phyloP scores from a whole-genome alignment of 305 asterid species.

The Andrographis paniculata region DNA sequence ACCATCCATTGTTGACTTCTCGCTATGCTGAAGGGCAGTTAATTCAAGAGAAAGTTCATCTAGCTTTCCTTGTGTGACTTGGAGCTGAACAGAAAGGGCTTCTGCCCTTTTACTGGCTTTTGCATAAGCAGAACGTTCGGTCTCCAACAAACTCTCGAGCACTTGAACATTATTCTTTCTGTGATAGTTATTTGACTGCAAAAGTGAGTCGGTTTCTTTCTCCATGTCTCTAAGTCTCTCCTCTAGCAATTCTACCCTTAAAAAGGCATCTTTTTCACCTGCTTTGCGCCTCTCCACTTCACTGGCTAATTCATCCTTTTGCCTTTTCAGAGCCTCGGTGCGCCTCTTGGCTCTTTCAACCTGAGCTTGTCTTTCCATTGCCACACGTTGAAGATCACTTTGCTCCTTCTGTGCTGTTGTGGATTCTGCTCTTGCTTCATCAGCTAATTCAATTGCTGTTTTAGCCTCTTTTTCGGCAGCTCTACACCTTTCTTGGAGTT shows the following conservation, averaged over 20 bases:
- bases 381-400: constrained; percentile 51
- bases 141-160: constrained; percentile 62
- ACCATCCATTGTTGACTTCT: constrained; percentile 53
- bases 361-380: constrained; percentile 79
- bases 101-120: constrained; percentile 84
- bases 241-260: constrained; percentile 54
- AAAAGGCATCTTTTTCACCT: constrained; percentile 66
- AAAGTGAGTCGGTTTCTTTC: constrained; percentile 61
- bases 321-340: constrained; percentile 61
- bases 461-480: constrained; percentile 76
- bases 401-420: constrained; percentile 74
- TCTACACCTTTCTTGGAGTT: constrained; percentile 75
- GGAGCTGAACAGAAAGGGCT: constrained; percentile 76
- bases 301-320: constrained; percentile 39
- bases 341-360: constrained; percentile 69
- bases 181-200: constrained; percentile 66
- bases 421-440: constrained; percentile 84
- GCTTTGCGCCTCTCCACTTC: constrained; percentile 51
- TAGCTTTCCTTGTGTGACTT: constrained; percentile 68
- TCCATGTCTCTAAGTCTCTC: constrained; percentile 68
- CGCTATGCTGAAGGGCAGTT: constrained; percentile 54
- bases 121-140: constrained; percentile 73
- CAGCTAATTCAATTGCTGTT: constrained; percentile 81
- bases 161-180: constrained; percentile 66
- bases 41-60: constrained; percentile 70